Evolutionary conservation across 495 filamentous ascomycete species (phyloP).

Genomic region (Aspergillus olivimuriae): DNA sequence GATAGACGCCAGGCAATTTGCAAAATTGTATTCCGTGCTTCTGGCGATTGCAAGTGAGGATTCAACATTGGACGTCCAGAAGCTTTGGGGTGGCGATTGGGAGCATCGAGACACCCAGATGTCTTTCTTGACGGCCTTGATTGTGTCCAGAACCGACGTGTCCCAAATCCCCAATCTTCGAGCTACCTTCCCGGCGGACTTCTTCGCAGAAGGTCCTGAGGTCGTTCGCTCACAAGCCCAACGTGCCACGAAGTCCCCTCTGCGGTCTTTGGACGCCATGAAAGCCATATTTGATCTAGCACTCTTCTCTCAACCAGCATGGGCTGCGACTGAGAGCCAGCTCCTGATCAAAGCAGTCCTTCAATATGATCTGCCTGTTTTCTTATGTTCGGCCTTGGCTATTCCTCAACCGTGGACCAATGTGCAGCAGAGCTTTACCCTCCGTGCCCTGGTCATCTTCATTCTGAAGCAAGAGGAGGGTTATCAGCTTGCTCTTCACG

Average conservation of each 20-base stretch:
- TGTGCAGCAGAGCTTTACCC: constrained; percentile 56
- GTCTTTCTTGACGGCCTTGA: constrained; percentile 79
- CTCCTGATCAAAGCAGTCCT: constrained; percentile 47
- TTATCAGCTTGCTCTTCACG: constrained; percentile 78
- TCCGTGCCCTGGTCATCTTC: constrained; percentile 55
- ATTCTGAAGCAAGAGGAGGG: constrained; percentile 58
- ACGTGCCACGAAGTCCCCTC: constrained; percentile 72
- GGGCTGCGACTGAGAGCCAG: constrained; percentile 59
- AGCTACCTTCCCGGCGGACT: constrained; percentile 66
- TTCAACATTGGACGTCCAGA: constrained; percentile 64
- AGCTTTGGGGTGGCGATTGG: constrained; percentile 89
- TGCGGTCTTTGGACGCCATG: constrained; percentile 82
- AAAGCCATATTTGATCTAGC: constrained; percentile 74
- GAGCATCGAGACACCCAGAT: constrained; percentile 78
- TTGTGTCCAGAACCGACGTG: constrained; percentile 71
- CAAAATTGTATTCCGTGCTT: constrained; percentile 70
- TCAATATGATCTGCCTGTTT: constrained; percentile 53
- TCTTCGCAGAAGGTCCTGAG: constrained; percentile 67
- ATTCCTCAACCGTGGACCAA: constrained; percentile 59
- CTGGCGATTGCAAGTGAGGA: constrained; percentile 60
- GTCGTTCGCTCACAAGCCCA: constrained; percentile 64
- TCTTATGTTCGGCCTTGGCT: constrained; percentile 70
- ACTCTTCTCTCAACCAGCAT: constrained; percentile 57
- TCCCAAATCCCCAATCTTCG: constrained; percentile 75
- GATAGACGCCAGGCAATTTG: constrained; percentile 72